A percentile compares a stretch with the other conserved stretches of the same genome.
These are phyloP conservation scores for Dioszegia aurantiaca DNA, from an alignment of 768 basidiomycete genomes.

Conservation along the genomic window DNA sequence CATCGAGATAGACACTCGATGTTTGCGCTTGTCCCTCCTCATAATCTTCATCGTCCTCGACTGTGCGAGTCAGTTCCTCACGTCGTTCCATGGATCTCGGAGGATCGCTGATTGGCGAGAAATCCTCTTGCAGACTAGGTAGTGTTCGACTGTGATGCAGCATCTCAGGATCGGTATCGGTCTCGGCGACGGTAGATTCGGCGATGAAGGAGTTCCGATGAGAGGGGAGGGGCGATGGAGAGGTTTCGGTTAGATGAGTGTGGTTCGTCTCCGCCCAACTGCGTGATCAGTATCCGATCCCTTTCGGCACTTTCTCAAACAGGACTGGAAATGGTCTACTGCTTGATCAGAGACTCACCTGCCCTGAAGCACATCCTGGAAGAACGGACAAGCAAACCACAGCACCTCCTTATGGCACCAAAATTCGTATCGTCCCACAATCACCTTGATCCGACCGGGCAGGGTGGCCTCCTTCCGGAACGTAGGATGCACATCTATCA, in stretches of 20 bases:
- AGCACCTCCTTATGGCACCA: conserved; percentile 91
- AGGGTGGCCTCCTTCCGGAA: conserved; percentile 67
- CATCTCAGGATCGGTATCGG: conserved; percentile 17
- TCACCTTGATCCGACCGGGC: conserved; percentile 84
- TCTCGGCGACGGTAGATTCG: conserved; percentile 26
- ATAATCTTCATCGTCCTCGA: neutral
- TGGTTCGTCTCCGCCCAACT: conserved; percentile 89
- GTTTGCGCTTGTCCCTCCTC: conserved; percentile 12
- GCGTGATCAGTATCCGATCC: neutral
- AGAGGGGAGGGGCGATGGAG: conserved; percentile 11
- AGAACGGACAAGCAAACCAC: conserved; percentile 91
- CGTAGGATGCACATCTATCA: conserved; percentile 75
- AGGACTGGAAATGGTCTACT: too few species aligned
- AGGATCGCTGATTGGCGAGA: too few species aligned
- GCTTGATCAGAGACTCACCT: conserved; percentile 38
- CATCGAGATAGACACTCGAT: conserved; percentile 31
- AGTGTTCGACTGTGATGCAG: neutral
- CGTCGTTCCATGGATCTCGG: neutral
- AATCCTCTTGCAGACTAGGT: neutral
- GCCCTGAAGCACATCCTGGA: conserved; percentile 83
- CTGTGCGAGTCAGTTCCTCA: neutral
- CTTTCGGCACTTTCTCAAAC: too few species aligned
- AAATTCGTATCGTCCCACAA: conserved; percentile 83
- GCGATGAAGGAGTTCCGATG: conserved; percentile 11
- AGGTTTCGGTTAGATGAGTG: conserved; percentile 62